Conservation (phyloP, 2,329 filamentous ascomycete species). For the Pseudopyricularia javanii region DNA sequence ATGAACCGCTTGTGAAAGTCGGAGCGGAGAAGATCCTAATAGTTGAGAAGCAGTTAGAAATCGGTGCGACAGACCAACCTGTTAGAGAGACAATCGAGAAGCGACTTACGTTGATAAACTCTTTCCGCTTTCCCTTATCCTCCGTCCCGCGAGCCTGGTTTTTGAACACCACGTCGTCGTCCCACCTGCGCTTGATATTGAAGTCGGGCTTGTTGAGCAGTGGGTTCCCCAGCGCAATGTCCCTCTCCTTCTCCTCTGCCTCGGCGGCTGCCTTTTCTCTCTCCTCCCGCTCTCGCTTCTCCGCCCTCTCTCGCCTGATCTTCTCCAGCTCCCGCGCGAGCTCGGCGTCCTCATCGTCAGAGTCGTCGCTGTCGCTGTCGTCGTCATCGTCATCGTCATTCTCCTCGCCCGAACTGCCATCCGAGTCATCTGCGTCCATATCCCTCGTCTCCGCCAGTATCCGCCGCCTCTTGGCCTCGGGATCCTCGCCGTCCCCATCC, state of each 20-base stretch:
- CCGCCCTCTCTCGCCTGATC: slow-evolving; percentile 76
- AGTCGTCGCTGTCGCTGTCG: slow-evolving; percentile 57
- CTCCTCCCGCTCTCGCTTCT: slow-evolving; percentile 72
- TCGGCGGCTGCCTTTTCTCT: slow-evolving; percentile 69
- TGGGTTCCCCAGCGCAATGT: slow-evolving; percentile 88
- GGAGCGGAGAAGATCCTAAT: slow-evolving; percentile 71
- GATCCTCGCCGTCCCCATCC: slow-evolving; percentile 46
- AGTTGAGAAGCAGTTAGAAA: neutral
- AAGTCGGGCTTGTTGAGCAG: slow-evolving; percentile 82
- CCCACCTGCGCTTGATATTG: slow-evolving; percentile 86
- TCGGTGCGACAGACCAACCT: neutral
- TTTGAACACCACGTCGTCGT: slow-evolving; percentile 98
- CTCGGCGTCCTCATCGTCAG: slow-evolving; percentile 75
- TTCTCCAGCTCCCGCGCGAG: slow-evolving; percentile 88
- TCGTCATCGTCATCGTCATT: slow-evolving; percentile 51
- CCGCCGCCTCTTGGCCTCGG: slow-evolving; percentile 70
- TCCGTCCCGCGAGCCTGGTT: slow-evolving; percentile 95
- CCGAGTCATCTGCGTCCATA: slow-evolving; percentile 66
- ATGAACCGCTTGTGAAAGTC: slow-evolving; percentile 99
- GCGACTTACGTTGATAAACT: slow-evolving; percentile 84
- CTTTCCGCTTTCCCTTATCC: slow-evolving; percentile 74
- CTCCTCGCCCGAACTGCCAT: slow-evolving; percentile 28
- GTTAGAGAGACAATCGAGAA: slow-evolving; percentile 4
- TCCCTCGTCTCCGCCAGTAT: slow-evolving; percentile 81
- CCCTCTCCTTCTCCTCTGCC: slow-evolving; percentile 69